A percentile compares a stretch with the other conserved stretches of the same genome.
Evolutionary conservation across 345 rosid species (phyloP).

Genomic region (Populus nigra): DNA sequence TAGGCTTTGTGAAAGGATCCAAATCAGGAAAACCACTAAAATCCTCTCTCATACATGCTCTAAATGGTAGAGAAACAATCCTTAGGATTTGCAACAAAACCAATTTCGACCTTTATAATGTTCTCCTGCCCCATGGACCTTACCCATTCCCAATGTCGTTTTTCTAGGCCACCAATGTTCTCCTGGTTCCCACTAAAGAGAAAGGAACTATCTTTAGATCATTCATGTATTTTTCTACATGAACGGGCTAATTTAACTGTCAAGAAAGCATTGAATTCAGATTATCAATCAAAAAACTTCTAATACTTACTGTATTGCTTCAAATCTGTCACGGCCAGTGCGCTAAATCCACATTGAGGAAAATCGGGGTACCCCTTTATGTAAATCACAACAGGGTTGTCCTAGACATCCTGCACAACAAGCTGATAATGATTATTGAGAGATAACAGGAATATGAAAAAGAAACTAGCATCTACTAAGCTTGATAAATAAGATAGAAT

Average conservation of each 20-base stretch:
- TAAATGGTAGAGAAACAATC: not conserved
- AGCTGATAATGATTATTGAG: slow-evolving; percentile 15
- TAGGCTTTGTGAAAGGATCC: not conserved
- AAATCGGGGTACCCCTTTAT: slow-evolving; percentile 93
- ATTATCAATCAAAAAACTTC: not conserved
- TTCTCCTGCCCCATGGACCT: not conserved
- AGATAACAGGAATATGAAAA: not conserved
- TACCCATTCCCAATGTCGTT: not conserved
- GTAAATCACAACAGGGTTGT: slow-evolving; percentile 88
- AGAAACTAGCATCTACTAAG: not conserved
- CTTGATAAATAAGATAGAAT: not conserved
- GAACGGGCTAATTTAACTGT: not conserved
- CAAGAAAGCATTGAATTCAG: not conserved
- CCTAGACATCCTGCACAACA: slow-evolving; percentile 73
- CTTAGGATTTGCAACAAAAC: not conserved
- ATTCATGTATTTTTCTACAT: not conserved
- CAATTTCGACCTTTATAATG: not conserved
- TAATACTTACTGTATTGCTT: slow-evolving; percentile 66
- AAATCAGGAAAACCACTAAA: not conserved
- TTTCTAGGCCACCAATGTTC: not conserved
- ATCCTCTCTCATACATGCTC: not conserved
- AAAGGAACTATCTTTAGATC: not conserved
- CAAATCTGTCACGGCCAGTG: slow-evolving; percentile 83
- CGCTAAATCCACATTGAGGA: slow-evolving; percentile 97
- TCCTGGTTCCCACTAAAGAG: not conserved